Evolutionary conservation across 2,329 filamentous ascomycete species (phyloP).

Genomic region (Talaromyces atroroseus): DNA sequence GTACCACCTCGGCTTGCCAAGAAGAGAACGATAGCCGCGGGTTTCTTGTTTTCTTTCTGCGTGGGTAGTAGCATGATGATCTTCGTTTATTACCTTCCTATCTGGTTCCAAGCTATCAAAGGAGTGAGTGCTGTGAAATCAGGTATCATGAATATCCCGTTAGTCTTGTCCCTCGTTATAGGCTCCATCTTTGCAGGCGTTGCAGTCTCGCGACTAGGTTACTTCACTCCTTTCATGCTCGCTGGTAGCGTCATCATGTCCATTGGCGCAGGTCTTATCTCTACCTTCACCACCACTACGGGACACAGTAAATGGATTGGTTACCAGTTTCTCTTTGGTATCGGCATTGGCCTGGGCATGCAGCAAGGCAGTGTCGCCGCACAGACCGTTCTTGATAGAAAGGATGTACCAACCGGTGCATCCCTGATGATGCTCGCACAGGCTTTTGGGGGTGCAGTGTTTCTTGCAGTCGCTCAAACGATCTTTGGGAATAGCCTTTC

Average conservation of each 20-base stretch:
- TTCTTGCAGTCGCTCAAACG: slow-evolving; percentile 34
- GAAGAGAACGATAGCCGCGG: slow-evolving; percentile 39
- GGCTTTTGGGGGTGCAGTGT: slow-evolving; percentile 34
- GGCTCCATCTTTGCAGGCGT: slow-evolving; percentile 25
- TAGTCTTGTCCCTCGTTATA: slow-evolving; percentile 30
- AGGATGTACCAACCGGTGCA: slow-evolving; percentile 31
- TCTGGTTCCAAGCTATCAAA: slow-evolving; percentile 41
- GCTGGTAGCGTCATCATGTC: slow-evolving; percentile 26
- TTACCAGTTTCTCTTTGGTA: slow-evolving; percentile 33
- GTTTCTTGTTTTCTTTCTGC: slow-evolving; percentile 38
- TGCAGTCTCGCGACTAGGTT: slow-evolving; percentile 28
- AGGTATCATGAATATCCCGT: slow-evolving; percentile 35
- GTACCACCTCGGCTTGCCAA: slow-evolving; percentile 42
- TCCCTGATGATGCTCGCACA: slow-evolving; percentile 33
- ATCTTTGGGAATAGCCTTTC: slow-evolving; percentile 34
- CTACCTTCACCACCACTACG: slow-evolving; percentile 29
- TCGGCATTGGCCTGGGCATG: slow-evolving; percentile 32
- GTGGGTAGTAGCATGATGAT: slow-evolving; percentile 41
- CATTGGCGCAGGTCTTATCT: slow-evolving; percentile 32
- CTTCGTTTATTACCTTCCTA: slow-evolving; percentile 45
- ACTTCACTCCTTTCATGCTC: slow-evolving; percentile 38
- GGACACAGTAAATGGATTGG: slow-evolving; percentile 33
- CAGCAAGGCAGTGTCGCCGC: slow-evolving; percentile 32
- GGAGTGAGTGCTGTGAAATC: slow-evolving; percentile 29
- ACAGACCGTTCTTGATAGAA: slow-evolving; percentile 28